phyloP scores from a whole-genome alignment of 768 basidiomycete species.

The Termitomyces sp. region DNA sequence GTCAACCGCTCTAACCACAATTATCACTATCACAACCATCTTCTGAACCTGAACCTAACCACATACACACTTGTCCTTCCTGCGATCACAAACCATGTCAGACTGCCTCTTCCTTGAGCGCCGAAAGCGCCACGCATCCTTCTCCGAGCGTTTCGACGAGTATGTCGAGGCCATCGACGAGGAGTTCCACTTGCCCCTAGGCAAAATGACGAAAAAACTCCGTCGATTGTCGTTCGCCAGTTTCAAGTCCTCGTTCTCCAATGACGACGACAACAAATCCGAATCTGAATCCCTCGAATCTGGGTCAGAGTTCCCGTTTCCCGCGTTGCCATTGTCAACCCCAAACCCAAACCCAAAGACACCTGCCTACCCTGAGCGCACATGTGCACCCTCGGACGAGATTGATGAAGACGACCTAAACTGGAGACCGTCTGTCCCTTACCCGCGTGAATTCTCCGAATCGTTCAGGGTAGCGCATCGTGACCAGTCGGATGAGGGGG shows the following conservation, averaged over 20 bases:
- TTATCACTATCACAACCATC: too few species aligned
- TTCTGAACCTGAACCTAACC: neutral
- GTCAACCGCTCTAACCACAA: neutral
- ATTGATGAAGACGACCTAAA: neutral
- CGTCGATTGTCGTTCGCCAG: neutral
- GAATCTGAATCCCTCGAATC: neutral
- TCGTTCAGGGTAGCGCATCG: neutral
- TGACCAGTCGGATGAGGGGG: neutral
- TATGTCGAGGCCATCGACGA: slow-evolving; percentile 5
- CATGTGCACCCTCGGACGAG: too few species aligned
- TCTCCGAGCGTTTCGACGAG: slow-evolving; percentile 2
- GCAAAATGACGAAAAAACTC: neutral
- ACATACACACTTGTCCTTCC: too few species aligned
- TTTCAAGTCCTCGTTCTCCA: neutral
- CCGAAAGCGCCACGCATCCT: neutral
- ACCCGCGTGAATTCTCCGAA: slow-evolving; percentile 14
- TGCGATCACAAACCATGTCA: neutral
- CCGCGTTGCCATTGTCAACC: neutral
- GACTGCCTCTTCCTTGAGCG: neutral
- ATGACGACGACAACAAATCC: too few species aligned
- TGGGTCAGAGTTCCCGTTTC: neutral
- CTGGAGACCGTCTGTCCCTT: neutral
- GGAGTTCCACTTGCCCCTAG: slow-evolving; percentile 3
- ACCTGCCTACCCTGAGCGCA: too few species aligned
- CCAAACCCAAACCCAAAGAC: too few species aligned